Evolutionary conservation across 805 yeast genomes (phyloP), one percentile per base, ranked within the genome.

Genomic region (Candida rishiriensis): DNA sequence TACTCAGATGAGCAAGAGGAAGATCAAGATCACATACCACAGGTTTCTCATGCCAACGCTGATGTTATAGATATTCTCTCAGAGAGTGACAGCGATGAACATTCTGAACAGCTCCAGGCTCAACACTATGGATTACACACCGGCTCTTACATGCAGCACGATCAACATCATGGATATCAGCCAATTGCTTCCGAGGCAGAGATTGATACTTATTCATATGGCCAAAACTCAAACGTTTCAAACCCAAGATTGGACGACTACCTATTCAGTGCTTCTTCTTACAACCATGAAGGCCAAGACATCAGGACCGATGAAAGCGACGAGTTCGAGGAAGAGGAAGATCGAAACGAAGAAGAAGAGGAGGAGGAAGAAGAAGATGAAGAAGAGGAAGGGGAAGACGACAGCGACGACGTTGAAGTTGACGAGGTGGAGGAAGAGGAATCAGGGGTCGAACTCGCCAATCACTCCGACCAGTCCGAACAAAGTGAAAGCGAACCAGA

Each of bases 321-420:
- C 14, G 36, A 21, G 3, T 3, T 6, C 13, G 32, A 16, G 10
- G 26, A 26, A 3, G 16, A 10, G 26, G 39, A 41, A 35, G 49
- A 42, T 26, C 50, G 44, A 17, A 36, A 31, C 14, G 40, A 44
- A 17, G 40, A 38, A 18, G 41, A 39, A 35, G 41, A 31, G 33
- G 48, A 40, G 39, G 42, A 43, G 29, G 46, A 47, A 30, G 40
- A 32, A 26, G 46, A 44, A 29, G 31, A 12, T 29, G 32, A 16
- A 4, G 26, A 26, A 3, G 16, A 10, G 26, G 39, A 41, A 35
- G 49, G 44, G 28, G 36, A 31, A n/a, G 40, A 44, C 26, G 26
- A 21, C 26, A 7, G 4, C 7, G 26, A 21, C 26, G 26, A 21
- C 26, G 26, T 36, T 14, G 47, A 46, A 29, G 47, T 43, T 30